Evolutionary conservation across 257 asterid genomes (phyloP).

Genomic region (Solanum commersonii): DNA sequence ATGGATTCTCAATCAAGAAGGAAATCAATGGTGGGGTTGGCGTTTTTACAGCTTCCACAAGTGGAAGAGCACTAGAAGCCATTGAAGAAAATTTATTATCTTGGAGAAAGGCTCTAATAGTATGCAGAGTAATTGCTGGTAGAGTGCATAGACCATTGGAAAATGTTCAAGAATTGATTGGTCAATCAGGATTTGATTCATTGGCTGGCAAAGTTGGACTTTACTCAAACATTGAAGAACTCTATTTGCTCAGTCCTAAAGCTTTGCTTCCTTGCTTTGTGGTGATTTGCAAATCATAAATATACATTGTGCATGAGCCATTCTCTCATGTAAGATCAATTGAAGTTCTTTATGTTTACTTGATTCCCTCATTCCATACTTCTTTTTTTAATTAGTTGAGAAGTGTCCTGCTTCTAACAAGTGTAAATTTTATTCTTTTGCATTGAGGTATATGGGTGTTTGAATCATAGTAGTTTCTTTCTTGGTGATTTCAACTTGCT

Average conservation of each 20-base stretch:
- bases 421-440: neutral
- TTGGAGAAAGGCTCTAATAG: slow-evolving; percentile 51
- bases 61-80: slow-evolving; percentile 65
- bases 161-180: slow-evolving; percentile 50
- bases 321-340: neutral
- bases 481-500: neutral
- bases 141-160: slow-evolving; percentile 87
- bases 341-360: neutral
- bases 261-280: slow-evolving; percentile 97
- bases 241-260: slow-evolving; percentile 64
- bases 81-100: slow-evolving; percentile 10
- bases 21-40: slow-evolving; percentile 45
- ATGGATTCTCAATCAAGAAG: slow-evolving; percentile 49
- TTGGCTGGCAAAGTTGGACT: slow-evolving; percentile 79
- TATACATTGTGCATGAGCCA: neutral
- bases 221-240: slow-evolving; percentile 71
- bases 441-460: neutral
- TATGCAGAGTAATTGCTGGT: slow-evolving; percentile 93
- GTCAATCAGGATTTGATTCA: slow-evolving; percentile 82
- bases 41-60: slow-evolving; percentile 80
- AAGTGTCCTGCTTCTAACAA: neutral
- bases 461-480: neutral
- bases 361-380: neutral
- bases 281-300: slow-evolving; percentile 48
- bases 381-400: neutral